Conservation (phyloP, 768 basidiomycete genomes). For the Suillus hirtellus region DNA sequence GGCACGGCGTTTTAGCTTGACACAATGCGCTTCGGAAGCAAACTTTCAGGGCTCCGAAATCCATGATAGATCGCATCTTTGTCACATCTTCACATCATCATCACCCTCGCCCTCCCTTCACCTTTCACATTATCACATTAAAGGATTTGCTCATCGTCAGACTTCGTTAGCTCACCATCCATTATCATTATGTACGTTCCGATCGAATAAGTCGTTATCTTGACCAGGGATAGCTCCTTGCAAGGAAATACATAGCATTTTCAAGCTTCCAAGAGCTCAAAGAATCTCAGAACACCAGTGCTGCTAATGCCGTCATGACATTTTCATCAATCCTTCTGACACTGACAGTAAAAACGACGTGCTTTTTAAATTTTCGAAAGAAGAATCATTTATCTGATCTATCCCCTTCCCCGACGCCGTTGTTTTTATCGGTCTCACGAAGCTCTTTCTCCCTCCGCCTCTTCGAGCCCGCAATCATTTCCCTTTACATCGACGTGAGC, state of each 20-base stretch:
- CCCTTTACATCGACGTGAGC: constrained; percentile 43
- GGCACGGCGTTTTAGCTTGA: constrained; percentile 6
- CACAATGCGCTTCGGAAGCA: constrained; percentile 5
- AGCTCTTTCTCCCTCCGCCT: constrained; percentile 50
- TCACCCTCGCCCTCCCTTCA: constrained; percentile 1
- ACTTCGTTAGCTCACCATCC: neutral
- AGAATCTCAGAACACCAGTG: neutral
- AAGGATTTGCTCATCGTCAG: neutral
- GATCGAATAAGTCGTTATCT: constrained; percentile 6
- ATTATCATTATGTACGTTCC: neutral
- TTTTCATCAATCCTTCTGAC: neutral
- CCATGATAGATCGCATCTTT: neutral
- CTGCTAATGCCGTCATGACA: neutral
- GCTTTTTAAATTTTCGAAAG: neutral
- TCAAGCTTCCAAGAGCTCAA: neutral
- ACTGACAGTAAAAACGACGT: neutral
- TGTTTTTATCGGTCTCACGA: neutral
- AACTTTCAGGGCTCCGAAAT: constrained; percentile 5
- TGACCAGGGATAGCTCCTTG: neutral
- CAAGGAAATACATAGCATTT: neutral
- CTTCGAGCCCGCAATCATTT: constrained; percentile 78
- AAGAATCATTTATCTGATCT: neutral
- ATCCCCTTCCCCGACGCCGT: neutral
- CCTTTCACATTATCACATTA: constrained; percentile 7
- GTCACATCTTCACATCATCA: constrained; percentile 4